Percentiles rank a stretch among this genome's conserved stretches.
Evolutionary conservation across 2,329 filamentous ascomycete genomes (phyloP).

Genomic region (Ophiostoma perfectum): DNA sequence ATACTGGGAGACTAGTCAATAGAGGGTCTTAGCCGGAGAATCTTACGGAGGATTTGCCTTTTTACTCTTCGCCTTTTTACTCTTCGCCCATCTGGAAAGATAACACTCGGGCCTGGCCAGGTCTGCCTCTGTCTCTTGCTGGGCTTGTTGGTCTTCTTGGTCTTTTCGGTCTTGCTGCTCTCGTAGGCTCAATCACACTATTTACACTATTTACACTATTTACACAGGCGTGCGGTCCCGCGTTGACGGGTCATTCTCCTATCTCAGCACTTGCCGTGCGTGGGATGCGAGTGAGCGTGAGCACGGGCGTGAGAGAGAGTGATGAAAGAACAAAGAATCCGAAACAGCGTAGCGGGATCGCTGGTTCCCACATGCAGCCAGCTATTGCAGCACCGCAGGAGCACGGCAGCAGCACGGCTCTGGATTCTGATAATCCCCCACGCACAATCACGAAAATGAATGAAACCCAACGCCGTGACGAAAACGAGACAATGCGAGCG

Average conservation of each 20-base stretch:
- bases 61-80: not conserved
- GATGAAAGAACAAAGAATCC: slow-evolving; percentile 1
- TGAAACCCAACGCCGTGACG: slow-evolving; percentile 6
- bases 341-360: not conserved
- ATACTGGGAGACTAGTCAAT: too few species aligned
- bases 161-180: not conserved
- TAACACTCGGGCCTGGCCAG: not conserved
- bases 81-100: not conserved
- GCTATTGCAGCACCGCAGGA: too few species aligned
- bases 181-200: too few species aligned
- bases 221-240: slow-evolving; percentile 2
- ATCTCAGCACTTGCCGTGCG: slow-evolving; percentile 2
- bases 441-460: slow-evolving; percentile 1
- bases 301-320: not conserved
- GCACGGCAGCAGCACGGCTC: too few species aligned
- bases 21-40: not conserved
- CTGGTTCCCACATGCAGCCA: not conserved
- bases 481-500: not conserved
- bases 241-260: not conserved
- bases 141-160: not conserved
- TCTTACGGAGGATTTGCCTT: slow-evolving; percentile 1
- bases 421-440: not conserved
- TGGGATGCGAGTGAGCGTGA: slow-evolving; percentile 5
- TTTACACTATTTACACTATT: not conserved
- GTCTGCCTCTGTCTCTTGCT: not conserved